Conservation (phyloP, 257 asterid species). For the Coffea canephora region DNA sequence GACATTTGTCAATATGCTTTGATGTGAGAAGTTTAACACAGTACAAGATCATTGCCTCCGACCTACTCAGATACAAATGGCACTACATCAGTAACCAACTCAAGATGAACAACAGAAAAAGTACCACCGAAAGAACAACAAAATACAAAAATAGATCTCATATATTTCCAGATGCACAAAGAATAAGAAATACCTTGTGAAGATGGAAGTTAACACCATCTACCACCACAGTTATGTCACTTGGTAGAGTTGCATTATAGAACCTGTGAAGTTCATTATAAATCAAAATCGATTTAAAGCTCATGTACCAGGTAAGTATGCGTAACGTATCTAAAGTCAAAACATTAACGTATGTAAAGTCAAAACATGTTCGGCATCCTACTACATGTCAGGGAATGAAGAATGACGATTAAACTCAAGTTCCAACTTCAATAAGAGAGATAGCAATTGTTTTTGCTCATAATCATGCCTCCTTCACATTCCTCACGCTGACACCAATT, state of each 20-base stretch:
- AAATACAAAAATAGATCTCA: neutral
- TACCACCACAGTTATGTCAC: conserved; percentile 72
- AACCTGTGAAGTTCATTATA: conserved; percentile 48
- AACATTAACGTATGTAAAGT: conserved; percentile 7
- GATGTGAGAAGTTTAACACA: neutral
- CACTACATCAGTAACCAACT: neutral
- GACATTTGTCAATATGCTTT: neutral
- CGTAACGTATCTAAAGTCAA: conserved; percentile 11
- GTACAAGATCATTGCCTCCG: neutral
- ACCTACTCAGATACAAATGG: neutral
- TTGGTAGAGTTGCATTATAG: conserved; percentile 67
- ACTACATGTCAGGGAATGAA: neutral
- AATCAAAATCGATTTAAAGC: conserved; percentile 12
- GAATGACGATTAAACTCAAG: neutral
- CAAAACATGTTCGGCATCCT: conserved; percentile 1
- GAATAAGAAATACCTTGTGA: conserved; percentile 64
- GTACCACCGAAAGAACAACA: conserved; percentile 1
- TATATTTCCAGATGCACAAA: neutral
- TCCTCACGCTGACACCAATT: neutral
- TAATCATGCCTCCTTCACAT: neutral
- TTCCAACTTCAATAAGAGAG: conserved; percentile 3
- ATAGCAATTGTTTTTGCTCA: neutral
- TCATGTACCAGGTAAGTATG: conserved; percentile 1
- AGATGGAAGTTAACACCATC: conserved; percentile 71
- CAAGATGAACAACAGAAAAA: neutral